phyloP scores from a whole-genome alignment of 345 rosid species.

The Ceriops decandra region DNA sequence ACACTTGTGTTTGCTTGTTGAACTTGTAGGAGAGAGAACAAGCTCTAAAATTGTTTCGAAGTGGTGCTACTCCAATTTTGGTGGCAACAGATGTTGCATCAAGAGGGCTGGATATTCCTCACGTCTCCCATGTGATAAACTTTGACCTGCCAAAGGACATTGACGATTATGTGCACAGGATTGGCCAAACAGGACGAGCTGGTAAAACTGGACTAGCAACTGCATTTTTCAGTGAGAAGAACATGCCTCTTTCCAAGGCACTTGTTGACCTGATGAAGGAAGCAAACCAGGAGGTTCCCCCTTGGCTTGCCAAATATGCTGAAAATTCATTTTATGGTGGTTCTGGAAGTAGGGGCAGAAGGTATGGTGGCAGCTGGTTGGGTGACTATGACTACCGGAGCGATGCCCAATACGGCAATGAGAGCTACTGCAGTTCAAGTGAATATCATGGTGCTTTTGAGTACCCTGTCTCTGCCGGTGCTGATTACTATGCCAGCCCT shows the following conservation, averaged over 20 bases:
- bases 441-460: slow-evolving; percentile 1
- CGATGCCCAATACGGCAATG: slow-evolving; percentile 14
- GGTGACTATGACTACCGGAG: slow-evolving; percentile 47
- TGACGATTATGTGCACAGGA: slow-evolving; percentile 54
- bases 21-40: slow-evolving; percentile 45
- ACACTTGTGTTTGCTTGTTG: slow-evolving; percentile 1
- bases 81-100: slow-evolving; percentile 67
- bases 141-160: slow-evolving; percentile 48
- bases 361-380: slow-evolving; percentile 26
- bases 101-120: slow-evolving; percentile 49
- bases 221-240: slow-evolving; percentile 47
- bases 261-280: slow-evolving; percentile 44
- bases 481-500: background rate
- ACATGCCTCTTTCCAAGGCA: slow-evolving; percentile 35
- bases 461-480: slow-evolving; percentile 1
- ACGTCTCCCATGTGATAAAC: slow-evolving; percentile 51
- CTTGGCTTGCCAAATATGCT: slow-evolving; percentile 40
- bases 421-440: slow-evolving; percentile 15
- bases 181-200: slow-evolving; percentile 58
- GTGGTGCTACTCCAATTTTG: slow-evolving; percentile 42
- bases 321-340: slow-evolving; percentile 18
- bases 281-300: slow-evolving; percentile 46
- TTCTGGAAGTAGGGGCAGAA: slow-evolving; percentile 1
- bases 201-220: slow-evolving; percentile 50
- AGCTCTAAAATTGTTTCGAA: slow-evolving; percentile 46